These are phyloP conservation scores for Fusarium proliferatum DNA, from an alignment of 2,329 filamentous ascomycete genomes.

Conservation along the genomic window DNA sequence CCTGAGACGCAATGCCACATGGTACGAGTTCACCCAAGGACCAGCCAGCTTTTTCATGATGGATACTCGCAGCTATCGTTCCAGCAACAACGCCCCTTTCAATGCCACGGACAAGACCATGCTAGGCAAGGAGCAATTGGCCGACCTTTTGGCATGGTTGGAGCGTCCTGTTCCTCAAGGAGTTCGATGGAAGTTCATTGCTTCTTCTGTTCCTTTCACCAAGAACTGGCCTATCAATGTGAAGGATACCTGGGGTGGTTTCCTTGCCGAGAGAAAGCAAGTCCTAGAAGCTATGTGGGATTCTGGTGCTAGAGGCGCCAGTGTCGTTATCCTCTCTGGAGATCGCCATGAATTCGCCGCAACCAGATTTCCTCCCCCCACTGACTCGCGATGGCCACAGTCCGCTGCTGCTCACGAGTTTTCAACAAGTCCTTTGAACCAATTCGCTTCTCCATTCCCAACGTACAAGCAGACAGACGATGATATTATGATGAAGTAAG, in stretches of 20 bases:
- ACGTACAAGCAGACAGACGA: conserved; percentile 86
- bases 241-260: conserved; percentile 94
- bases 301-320: conserved; percentile 77
- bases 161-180: conserved; percentile 76
- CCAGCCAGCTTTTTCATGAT: conserved; percentile 95
- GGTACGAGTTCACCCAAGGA: conserved; percentile 89
- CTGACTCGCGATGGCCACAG: conserved; percentile 69
- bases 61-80: conserved; percentile 90
- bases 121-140: conserved; percentile 82
- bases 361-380: conserved; percentile 77
- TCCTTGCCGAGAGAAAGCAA: conserved; percentile 79
- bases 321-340: conserved; percentile 86
- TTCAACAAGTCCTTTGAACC: conserved; percentile 88
- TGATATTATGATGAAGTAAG: conserved; percentile 84
- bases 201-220: conserved; percentile 92
- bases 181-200: conserved; percentile 92
- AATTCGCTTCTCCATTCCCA: conserved; percentile 89
- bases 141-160: conserved; percentile 83
- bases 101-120: conserved; percentile 81
- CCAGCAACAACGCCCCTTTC: conserved; percentile 69
- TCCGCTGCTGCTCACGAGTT: conserved; percentile 85
- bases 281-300: conserved; percentile 95
- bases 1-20: conserved; percentile 70
- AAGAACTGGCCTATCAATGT: conserved; percentile 96
- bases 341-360: conserved; percentile 98